Conservation (phyloP, 371 early-diverging fungal genomes). For the Apophysomyces elegans region DNA sequence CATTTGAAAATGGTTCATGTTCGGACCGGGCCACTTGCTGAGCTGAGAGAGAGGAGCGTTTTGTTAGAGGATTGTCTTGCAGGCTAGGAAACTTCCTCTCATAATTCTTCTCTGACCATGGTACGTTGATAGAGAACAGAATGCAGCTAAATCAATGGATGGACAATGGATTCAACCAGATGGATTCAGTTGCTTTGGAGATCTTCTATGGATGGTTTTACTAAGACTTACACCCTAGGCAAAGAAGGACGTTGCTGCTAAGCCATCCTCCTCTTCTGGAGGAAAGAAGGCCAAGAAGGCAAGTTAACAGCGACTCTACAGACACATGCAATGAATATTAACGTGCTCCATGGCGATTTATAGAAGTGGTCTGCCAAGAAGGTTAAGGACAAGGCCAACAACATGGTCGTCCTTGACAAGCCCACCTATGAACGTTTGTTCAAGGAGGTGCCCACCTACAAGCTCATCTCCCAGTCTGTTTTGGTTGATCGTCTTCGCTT, state of each 20-base stretch:
- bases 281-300: constrained; percentile 89
- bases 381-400: constrained; percentile 97
- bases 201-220: not conserved
- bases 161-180: not conserved
- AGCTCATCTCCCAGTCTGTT: constrained; percentile 96
- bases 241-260: constrained; percentile 69
- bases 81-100: constrained; percentile 2
- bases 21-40: too few relatives aligned
- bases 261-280: constrained; percentile 74
- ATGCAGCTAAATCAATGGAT: not conserved
- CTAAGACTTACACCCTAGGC: constrained; percentile 41
- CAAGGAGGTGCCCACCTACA: constrained; percentile 99
- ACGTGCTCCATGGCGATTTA: not conserved
- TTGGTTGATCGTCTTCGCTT: constrained; percentile 98
- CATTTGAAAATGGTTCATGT: not conserved
- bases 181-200: not conserved
- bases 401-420: constrained; percentile 93
- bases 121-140: not conserved
- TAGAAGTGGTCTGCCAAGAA: constrained; percentile 97
- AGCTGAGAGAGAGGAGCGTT: not conserved
- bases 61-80: not conserved
- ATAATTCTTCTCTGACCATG: constrained; percentile 12
- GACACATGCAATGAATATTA: constrained; percentile 21
- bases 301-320: constrained; percentile 12
- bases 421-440: constrained; percentile 90